Evolutionary conservation across 371 early-diverging fungal species (phyloP).

Genomic region (Caulochytrium protostelioides): DNA sequence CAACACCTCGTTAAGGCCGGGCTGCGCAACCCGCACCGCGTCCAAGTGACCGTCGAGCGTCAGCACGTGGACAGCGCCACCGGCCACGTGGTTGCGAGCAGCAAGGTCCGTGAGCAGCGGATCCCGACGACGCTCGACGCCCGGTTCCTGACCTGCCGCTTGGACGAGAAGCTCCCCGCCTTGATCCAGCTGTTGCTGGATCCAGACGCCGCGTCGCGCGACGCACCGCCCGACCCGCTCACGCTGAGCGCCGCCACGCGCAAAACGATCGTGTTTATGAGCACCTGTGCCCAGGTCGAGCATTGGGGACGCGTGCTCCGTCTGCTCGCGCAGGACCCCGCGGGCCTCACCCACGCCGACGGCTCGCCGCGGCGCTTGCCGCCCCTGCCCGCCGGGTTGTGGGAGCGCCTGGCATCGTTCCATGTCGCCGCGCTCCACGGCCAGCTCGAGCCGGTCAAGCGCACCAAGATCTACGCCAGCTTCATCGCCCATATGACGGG

Average conservation of each 20-base stretch:
- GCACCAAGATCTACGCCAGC: slow-evolving; percentile 30
- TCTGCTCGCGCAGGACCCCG: slow-evolving; percentile 4
- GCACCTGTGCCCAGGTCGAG: slow-evolving; percentile 84
- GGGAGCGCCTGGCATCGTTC: slow-evolving; percentile 6
- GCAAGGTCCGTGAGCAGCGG: slow-evolving; percentile 7
- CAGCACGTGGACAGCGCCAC: slow-evolving; percentile 1
- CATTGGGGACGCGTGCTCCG: slow-evolving; percentile 55
- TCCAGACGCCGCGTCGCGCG: no score
- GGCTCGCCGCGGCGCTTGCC: no score
- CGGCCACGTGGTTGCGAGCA: not conserved
- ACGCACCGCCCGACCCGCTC: no score
- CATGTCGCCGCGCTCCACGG: slow-evolving; percentile 23
- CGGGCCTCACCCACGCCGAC: no score
- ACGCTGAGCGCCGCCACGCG: slow-evolving; percentile 29
- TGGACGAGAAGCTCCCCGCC: slow-evolving; percentile 56
- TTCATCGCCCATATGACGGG: no score
- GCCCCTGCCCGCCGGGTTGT: no score
- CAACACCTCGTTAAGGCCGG: slow-evolving; percentile 65
- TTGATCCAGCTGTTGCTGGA: slow-evolving; percentile 36
- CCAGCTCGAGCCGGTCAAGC: slow-evolving; percentile 20
- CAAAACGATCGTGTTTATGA: slow-evolving; percentile 82
- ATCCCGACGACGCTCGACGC: slow-evolving; percentile 37
- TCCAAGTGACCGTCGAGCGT: slow-evolving; percentile 58
- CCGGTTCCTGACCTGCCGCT: slow-evolving; percentile 46
- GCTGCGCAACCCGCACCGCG: slow-evolving; percentile 70